These are phyloP conservation scores for Ophiocordyceps australis DNA, from an alignment of 2,329 filamentous ascomycete genomes.

Conservation along the genomic window DNA sequence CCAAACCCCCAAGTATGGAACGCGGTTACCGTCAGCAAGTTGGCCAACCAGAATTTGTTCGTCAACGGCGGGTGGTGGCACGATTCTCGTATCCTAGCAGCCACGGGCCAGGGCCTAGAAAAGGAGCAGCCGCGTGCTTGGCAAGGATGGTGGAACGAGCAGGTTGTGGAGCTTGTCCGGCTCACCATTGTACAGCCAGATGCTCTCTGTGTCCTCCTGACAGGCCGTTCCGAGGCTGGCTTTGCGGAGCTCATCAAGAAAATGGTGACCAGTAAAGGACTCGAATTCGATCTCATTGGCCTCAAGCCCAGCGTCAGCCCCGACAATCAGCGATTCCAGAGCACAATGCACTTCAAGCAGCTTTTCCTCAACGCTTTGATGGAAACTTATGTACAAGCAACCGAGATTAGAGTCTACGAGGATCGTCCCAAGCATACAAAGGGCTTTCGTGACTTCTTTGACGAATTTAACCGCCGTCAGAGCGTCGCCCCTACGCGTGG, in stretches of 20 bases:
- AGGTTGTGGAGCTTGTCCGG: constrained; percentile 62
- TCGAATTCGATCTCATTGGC: constrained; percentile 77
- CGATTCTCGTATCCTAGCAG: constrained; percentile 66
- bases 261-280: constrained; percentile 58
- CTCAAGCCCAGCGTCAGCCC: constrained; percentile 77
- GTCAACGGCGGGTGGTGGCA: constrained; percentile 94
- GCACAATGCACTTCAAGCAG: constrained; percentile 88
- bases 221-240: constrained; percentile 60
- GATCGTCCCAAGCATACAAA: constrained; percentile 52
- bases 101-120: constrained; percentile 68
- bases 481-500: constrained; percentile 33
- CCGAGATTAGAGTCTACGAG: constrained; percentile 66
- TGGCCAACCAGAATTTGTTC: constrained; percentile 61
- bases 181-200: constrained; percentile 73
- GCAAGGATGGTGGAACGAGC: constrained; percentile 95
- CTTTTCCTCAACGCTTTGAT: constrained; percentile 63
- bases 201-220: constrained; percentile 70
- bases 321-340: constrained; percentile 56
- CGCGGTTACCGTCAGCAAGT: constrained; percentile 53
- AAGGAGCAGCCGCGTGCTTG: constrained; percentile 70
- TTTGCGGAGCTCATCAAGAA: constrained; percentile 68
- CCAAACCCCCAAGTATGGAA: constrained; percentile 85
- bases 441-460: constrained; percentile 72
- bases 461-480: constrained; percentile 49
- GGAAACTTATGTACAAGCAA: constrained; percentile 67